Conservation (phyloP, 2,329 filamentous ascomycete genomes). For the Rutstroemia sp. region DNA sequence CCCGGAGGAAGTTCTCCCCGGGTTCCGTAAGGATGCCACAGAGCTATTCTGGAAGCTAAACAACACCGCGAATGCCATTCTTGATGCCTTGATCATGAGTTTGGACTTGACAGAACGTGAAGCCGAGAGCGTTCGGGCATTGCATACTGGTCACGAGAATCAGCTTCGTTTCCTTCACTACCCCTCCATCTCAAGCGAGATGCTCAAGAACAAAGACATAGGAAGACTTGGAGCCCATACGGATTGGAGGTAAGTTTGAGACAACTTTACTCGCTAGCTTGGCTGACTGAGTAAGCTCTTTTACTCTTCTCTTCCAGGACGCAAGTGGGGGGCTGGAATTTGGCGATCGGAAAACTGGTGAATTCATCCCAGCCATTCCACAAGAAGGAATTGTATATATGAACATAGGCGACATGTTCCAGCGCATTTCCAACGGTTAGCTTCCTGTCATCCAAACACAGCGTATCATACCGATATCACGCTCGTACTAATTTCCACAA, state of each 20-base stretch:
- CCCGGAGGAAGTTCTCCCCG: conserved; percentile 37
- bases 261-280: background rate
- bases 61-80: conserved; percentile 34
- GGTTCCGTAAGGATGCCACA: conserved; percentile 40
- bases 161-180: conserved; percentile 44
- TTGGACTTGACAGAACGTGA: conserved; percentile 39
- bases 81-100: conserved; percentile 39
- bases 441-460: background rate
- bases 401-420: background rate
- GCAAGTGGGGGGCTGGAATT: background rate
- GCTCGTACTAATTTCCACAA: background rate
- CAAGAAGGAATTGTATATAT: background rate
- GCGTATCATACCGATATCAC: background rate
- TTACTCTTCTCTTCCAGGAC: background rate
- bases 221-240: background rate
- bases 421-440: background rate
- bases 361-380: background rate
- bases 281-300: background rate
- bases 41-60: conserved; percentile 43
- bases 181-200: background rate
- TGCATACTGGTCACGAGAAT: conserved; percentile 48
- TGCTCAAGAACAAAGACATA: background rate
- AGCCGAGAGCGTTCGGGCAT: conserved; percentile 32
- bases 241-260: background rate
- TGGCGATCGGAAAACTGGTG: background rate